phyloP scores from a whole-genome alignment of 1,284 basidiomycete species.

The Kwoniella shivajii region DNA sequence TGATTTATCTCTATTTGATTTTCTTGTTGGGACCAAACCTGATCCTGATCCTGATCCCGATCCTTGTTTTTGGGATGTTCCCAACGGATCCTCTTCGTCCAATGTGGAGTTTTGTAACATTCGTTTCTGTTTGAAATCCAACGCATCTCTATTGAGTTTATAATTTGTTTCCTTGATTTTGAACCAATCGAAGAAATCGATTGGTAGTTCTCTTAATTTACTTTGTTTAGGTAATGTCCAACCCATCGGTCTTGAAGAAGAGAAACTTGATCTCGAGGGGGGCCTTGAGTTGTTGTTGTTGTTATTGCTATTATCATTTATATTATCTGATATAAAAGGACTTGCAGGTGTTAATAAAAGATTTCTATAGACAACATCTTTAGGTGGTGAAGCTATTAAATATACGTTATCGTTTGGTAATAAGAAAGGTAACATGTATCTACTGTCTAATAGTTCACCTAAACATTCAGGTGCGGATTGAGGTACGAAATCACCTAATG shows the following conservation, averaged over 20 bases:
- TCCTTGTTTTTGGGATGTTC: neutral
- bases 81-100: constrained; percentile 15
- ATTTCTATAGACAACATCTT: constrained; percentile 42
- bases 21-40: neutral
- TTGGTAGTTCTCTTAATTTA: constrained; percentile 38
- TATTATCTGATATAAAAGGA: constrained; percentile 34
- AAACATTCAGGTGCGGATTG: constrained; percentile 73
- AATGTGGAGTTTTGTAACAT: neutral
- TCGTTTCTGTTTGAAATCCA: constrained; percentile 7
- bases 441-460: constrained; percentile 84
- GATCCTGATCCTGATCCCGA: no score
- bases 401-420: constrained; percentile 77
- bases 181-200: constrained; percentile 51
- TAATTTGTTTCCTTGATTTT: constrained; percentile 37
- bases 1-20: neutral
- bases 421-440: constrained; percentile 86
- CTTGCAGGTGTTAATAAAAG: constrained; percentile 25
- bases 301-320: no score
- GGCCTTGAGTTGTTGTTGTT: constrained; percentile 24
- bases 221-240: constrained; percentile 29
- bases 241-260: constrained; percentile 42
- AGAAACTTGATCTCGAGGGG: constrained; percentile 41
- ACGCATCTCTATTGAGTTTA: constrained; percentile 15
- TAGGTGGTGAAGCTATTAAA: constrained; percentile 64
- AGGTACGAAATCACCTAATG: constrained; percentile 72